A percentile compares a stretch with the other conserved stretches of the same genome.
Conservation (phyloP, 371 early-diverging fungal genomes). For the Lichtheimia ornata region DNA sequence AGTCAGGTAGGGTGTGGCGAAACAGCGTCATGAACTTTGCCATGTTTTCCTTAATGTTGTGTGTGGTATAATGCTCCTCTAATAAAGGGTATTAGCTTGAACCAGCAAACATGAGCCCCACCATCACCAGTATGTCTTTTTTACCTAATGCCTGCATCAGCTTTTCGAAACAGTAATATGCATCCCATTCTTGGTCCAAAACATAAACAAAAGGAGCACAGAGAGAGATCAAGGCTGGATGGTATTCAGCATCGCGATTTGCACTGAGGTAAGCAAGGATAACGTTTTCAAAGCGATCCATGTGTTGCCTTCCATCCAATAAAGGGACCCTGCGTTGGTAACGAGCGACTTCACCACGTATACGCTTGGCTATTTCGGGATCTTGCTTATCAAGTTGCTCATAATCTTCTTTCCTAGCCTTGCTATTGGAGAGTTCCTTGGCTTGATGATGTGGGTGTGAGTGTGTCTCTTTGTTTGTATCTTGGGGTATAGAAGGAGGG, state of each 20-base stretch:
- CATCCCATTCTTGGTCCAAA: slow-evolving; percentile 76
- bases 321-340: slow-evolving; percentile 62
- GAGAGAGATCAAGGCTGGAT: slow-evolving; percentile 73
- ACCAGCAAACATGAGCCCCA: no score
- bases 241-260: slow-evolving; percentile 78
- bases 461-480: neutral
- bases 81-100: neutral
- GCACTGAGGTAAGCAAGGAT: slow-evolving; percentile 81
- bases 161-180: slow-evolving; percentile 80
- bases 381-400: slow-evolving; percentile 75
- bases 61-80: slow-evolving; percentile 64
- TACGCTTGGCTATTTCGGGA: slow-evolving; percentile 76
- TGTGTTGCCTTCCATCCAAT: slow-evolving; percentile 29
- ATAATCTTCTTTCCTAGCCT: slow-evolving; percentile 74
- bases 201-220: slow-evolving; percentile 86
- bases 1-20: slow-evolving; percentile 72
- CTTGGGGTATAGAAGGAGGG: no score
- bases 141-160: slow-evolving; percentile 72
- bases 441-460: slow-evolving; percentile 44
- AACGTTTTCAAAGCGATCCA: slow-evolving; percentile 74
- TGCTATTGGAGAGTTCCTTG: slow-evolving; percentile 69
- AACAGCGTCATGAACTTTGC: slow-evolving; percentile 84
- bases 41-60: slow-evolving; percentile 66
- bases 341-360: slow-evolving; percentile 85
- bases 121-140: no score